phyloP scores from a whole-genome alignment of 768 basidiomycete genomes.

The Mrakia frigida region DNA sequence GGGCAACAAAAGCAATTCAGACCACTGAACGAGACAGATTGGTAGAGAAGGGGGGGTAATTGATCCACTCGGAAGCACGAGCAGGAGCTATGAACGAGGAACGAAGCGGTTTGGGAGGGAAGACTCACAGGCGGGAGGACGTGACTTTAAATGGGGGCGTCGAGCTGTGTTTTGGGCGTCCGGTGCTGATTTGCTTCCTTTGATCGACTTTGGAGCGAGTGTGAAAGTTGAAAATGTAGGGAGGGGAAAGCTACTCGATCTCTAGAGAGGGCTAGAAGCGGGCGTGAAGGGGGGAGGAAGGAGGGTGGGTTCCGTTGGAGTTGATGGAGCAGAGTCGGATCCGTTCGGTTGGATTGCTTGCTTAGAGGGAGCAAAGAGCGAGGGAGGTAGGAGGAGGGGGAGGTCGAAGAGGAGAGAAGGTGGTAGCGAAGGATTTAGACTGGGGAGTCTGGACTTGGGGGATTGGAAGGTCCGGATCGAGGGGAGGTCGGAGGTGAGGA shows the following conservation, averaged over 20 bases:
- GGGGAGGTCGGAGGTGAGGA: background rate
- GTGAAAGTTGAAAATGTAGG: background rate
- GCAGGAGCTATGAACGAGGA: background rate
- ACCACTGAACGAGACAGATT: background rate
- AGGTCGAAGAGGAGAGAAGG: background rate
- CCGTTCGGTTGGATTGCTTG: background rate
- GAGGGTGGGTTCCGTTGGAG: background rate
- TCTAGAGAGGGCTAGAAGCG: background rate
- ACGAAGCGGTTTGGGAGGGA: background rate
- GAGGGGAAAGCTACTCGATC: background rate
- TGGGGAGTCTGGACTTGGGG: too few species aligned
- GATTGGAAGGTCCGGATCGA: background rate
- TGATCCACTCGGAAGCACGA: background rate
- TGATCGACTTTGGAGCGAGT: background rate
- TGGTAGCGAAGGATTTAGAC: background rate
- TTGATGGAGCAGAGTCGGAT: background rate
- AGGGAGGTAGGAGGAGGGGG: background rate
- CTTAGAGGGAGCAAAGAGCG: background rate
- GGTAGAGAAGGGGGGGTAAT: background rate
- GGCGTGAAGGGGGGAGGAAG: background rate
- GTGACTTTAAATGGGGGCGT: constrained; percentile 5
- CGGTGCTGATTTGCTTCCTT: too few species aligned
- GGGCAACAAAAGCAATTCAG: background rate
- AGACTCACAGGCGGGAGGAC: background rate
- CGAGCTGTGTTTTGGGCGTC: too few species aligned